Evolutionary conservation across 23 red algal species (phyloP).

Genomic region (Porphyridium purpureum): DNA sequence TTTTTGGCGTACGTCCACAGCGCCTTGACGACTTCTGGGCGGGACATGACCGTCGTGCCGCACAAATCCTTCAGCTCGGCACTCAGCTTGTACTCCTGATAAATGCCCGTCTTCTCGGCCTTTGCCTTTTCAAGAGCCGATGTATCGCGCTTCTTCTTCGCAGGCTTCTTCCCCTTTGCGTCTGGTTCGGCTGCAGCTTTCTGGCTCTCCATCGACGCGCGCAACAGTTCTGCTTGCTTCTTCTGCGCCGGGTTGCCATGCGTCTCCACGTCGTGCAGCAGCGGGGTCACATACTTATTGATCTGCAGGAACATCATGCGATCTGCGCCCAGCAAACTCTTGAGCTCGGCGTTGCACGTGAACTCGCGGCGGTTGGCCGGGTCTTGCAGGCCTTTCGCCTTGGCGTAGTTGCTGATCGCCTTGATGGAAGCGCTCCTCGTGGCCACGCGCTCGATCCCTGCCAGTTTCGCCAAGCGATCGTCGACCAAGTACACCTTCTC

Average conservation of each 20-base stretch:
- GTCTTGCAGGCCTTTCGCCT: slow-evolving; percentile 32
- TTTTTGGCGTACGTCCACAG: slow-evolving; percentile 58
- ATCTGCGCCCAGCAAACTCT: slow-evolving; percentile 24
- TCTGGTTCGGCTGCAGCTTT: not conserved
- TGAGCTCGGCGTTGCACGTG: slow-evolving; percentile 23
- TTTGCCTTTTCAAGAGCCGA: slow-evolving; percentile 5
- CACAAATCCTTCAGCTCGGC: slow-evolving; percentile 25
- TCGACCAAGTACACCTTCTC: too few relatives aligned
- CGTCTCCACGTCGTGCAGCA: slow-evolving; percentile 15
- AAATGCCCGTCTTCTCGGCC: slow-evolving; percentile 12
- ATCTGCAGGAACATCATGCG: slow-evolving; percentile 22
- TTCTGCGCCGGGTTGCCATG: slow-evolving; percentile 13
- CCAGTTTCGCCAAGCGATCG: too few relatives aligned
- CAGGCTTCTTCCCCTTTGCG: slow-evolving; percentile 7
- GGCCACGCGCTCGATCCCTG: too few relatives aligned
- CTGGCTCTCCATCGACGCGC: not conserved
- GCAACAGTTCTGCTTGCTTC: slow-evolving; percentile 4
- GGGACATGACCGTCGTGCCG: slow-evolving; percentile 13
- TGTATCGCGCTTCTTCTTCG: slow-evolving; percentile 1
- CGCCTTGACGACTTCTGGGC: slow-evolving; percentile 41
- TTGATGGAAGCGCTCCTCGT: too few relatives aligned
- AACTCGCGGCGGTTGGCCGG: slow-evolving; percentile 12
- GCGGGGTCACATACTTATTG: slow-evolving; percentile 21
- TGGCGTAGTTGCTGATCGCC: slow-evolving; percentile 22
- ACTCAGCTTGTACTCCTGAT: slow-evolving; percentile 13